Conservation (phyloP, 139 green algal species). For the Volvox reticuliferus region DNA sequence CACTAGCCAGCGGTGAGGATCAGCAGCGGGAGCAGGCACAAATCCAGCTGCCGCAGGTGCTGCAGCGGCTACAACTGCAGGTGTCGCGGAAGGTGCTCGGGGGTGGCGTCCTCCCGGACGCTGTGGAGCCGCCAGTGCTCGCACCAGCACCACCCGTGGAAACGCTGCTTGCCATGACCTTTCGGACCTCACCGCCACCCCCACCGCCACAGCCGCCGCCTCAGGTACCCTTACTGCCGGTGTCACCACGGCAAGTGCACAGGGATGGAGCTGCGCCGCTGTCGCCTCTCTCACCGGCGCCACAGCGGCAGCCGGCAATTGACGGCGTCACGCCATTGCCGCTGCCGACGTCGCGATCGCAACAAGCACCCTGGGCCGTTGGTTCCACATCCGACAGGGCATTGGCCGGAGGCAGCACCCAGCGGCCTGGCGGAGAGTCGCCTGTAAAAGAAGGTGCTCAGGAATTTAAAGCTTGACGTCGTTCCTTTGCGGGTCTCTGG, state of each 20-base stretch:
- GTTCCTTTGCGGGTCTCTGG: no score
- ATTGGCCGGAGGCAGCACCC: no score
- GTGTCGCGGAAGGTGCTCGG: background rate
- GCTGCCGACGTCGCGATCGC: no score
- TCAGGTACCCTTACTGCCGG: background rate
- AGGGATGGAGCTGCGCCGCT: no score
- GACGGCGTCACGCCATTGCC: no score
- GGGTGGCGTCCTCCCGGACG: background rate
- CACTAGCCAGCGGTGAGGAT: background rate
- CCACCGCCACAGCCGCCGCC: background rate
- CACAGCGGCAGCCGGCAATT: no score
- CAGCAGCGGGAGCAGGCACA: background rate
- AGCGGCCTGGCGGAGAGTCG: no score
- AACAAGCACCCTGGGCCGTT: no score
- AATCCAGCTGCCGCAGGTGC: background rate
- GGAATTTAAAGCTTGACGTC: no score
- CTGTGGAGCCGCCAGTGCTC: background rate
- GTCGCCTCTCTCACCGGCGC: no score
- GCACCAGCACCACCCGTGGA: background rate
- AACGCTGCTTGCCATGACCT: background rate
- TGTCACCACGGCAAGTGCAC: background rate
- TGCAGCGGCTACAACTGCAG: background rate
- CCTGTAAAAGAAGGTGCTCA: no score
- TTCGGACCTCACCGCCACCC: background rate
- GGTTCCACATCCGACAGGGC: no score